phyloP scores from a whole-genome alignment of 805 yeast species.

The Candida quercuum region DNA sequence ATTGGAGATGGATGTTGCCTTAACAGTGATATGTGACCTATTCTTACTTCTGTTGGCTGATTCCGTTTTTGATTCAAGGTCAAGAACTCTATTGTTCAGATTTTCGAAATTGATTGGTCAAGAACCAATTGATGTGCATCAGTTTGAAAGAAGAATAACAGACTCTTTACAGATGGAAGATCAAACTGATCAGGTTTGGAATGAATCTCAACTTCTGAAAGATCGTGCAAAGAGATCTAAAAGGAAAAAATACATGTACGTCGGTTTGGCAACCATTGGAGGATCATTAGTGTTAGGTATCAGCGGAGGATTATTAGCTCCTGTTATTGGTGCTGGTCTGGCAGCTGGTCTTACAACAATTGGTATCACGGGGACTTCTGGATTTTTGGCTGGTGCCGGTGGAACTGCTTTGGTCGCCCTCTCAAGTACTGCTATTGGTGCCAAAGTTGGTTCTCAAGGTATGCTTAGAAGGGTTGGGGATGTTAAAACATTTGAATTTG shows the following conservation, averaged over 20 bases:
- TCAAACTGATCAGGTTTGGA: constrained; percentile 70
- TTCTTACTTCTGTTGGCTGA: constrained; percentile 77
- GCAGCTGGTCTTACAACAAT: constrained; percentile 96
- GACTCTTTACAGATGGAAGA: constrained; percentile 89
- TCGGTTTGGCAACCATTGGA: constrained; percentile 93
- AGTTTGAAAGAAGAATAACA: constrained; percentile 86
- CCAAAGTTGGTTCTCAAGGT: constrained; percentile 78
- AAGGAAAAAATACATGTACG: constrained; percentile 69
- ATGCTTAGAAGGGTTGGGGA: constrained; percentile 86
- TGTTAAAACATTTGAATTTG: constrained; percentile 88
- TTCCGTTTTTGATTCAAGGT: constrained; percentile 84
- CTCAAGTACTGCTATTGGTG: constrained; percentile 88
- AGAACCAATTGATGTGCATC: constrained; percentile 62
- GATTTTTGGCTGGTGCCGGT: constrained; percentile 93
- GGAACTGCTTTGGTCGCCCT: constrained; percentile 94
- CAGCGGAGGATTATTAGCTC: constrained; percentile 93
- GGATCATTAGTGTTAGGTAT: constrained; percentile 93
- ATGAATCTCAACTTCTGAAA: constrained; percentile 63
- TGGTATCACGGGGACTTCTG: constrained; percentile 90
- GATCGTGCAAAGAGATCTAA: constrained; percentile 62
- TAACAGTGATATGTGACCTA: constrained; percentile 92
- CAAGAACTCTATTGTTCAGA: constrained; percentile 67
- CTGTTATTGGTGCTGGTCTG: constrained; percentile 96
- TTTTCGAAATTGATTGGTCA: constrained; percentile 64
- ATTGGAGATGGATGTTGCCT: constrained; percentile 70